Base-by-base conservation (phyloP, 148 eudicot species). In the Fagopyrum homotropicum region DNA sequence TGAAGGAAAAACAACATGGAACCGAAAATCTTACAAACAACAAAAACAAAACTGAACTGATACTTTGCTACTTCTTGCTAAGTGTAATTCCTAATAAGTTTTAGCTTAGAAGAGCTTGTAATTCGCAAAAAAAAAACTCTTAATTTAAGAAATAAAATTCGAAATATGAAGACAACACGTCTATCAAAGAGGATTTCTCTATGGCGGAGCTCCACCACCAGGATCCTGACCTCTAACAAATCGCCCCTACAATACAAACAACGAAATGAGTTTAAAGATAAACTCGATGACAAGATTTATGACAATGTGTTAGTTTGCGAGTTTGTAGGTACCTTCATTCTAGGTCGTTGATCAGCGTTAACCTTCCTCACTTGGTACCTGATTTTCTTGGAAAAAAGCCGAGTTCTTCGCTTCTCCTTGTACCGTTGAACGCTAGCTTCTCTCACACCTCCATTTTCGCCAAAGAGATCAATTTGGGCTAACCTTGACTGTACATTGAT, bases 401-500 rank as follows among this genome's bases (percentile, higher is more conserved):
- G 87, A 0, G 83, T 89, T n/a, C 92, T 90, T 4, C 95, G 82
- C 78, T 93, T 91, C 76, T 93, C 97, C 79, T 91, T 93, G 80
- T 93, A 93, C 10, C 98, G 89, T 73, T 80, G 81, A 77, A 91
- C 98, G 16, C 98, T 87, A 4, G 97, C 98, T 83, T 93, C 97
- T 73, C 97, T 87, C 40, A 35, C 40, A 35, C 40, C 40, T 35
- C 40, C 40, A 35, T 35, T 35, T 56, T 93, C 97, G 3, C 88
- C 89, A 45, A 93, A 91, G 54, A 91, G 83, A 72, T 93, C 95
- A 84, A 91, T 91, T 69, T 88, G 85, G 2, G 89, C 90, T 81
- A 93, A 79, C 73, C 88, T 87, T 11, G 90, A 90, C 89, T 89
- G 89, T 73, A 29, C 59, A 54, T 54, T 55, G 17, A 55, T 55